Base-by-base conservation (phyloP, 768 basidiomycete genomes). In the Pleurotus djamor region DNA sequence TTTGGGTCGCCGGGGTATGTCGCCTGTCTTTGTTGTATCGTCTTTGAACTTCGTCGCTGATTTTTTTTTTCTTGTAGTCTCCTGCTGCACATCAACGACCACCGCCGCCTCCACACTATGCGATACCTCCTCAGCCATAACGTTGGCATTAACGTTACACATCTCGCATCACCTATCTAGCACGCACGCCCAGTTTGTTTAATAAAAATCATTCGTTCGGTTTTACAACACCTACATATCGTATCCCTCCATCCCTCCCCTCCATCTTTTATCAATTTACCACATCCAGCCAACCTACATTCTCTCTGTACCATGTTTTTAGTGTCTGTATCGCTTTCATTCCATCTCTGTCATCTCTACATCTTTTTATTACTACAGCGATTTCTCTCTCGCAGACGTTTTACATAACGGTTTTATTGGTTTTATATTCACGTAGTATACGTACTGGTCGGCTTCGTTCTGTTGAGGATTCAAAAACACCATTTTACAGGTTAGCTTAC, bases 1-100 rank as follows among this genome's bases (percentile, higher is more conserved):
- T 52, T 33, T 74, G 73, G 83, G 72, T 77, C 71, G 74, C 73
- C 47, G 73, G 75, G 58, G 82, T 83, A 52, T 75, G 79, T 75
- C 41, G 37, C 65, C 62, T 65, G 59, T 48, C 13, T 54, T 51
- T 17, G 37, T 59, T 38, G 4, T 44, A 21, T 43, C 44, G 16
- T 49, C 16, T 4, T 33, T 36, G 21, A 28, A 28, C 21, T 28
- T 33, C 9, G 13, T 38, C 6, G 34, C 52, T 58, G 14, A 56
- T 13, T 14, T 48, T 48, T 4, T 35, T 7, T 17, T 4, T 35
- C 4, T 17, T 14, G 32, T 16, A 58, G 57, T 17, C 57, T 12
- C 34, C 45, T 4, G 45, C 57, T 3, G 47, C 28, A n/a, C 54
- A 56, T 17, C 54, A 38, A 38, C 14, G 55, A n/a, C 41, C 54